Base-by-base conservation (phyloP, 352 stramenopile species). In the Aphanomyces invadans region DNA sequence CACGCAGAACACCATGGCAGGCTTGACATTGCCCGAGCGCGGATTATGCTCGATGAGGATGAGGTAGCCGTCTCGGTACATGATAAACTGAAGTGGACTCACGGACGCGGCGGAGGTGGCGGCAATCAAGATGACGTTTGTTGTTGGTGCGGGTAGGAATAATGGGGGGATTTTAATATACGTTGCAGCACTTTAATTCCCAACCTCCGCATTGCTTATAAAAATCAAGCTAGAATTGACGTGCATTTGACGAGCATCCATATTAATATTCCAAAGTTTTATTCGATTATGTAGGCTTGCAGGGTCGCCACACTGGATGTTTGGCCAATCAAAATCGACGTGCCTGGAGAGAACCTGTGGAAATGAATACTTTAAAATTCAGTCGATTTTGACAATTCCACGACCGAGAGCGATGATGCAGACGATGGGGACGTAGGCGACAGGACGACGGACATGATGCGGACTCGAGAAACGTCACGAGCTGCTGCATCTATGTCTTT, bases 41-140 rank as follows among this genome's bases (percentile, higher is more conserved):
- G n/a, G n/a, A 62, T 36, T 28, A 25, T 64, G 21, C 21, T 61
- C 33, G 17, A 67, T 54, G 42, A 52, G 82, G 68, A 90, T 73
- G 61, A 92, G 73, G 54, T 88, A 92, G 61, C 83, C 83, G 68
- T 92, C 83, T 67, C 83, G 76, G 69, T 92, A 92, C 83, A 92
- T 92, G 54, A 38, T n/a, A n/a, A n/a, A n/a, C n/a, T n/a, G n/a
- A n/a, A n/a, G n/a, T n/a, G n/a, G n/a, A 9, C n/a, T 19, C 38
- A 46, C 7, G 45, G 45, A 26, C 7, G 10, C 45, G 45, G 10
- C 7, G 45, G 45, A 21, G 7, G 21, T 26, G 45, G 45, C 17
- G 45, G 45, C 45, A 19, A 42, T 42, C 36, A 42, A 42, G 36
- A 42, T 42, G 36, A 15, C 7, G 36, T 7, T 42, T 42, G 36